Base-by-base conservation (phyloP, 1,139 yeast species). In the Kodamaea ohmeri region DNA sequence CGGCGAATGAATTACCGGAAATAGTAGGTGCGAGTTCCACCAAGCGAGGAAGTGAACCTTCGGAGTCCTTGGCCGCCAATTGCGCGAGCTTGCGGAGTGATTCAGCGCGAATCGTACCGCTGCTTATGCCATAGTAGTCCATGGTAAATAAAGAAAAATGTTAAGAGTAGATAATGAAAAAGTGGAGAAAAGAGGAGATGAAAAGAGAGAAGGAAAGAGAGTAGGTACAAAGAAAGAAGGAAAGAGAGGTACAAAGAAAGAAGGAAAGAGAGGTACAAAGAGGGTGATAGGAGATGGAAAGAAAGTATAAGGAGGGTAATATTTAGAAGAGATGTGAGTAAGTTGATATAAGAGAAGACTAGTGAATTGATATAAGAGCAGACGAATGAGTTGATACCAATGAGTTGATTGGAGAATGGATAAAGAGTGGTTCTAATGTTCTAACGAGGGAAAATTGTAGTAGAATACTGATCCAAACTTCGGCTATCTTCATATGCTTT, bases 71-170 rank as follows among this genome's bases (percentile, higher is more conserved):
- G 18, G 65, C 65, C 8, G 76, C 61, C 16, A 66, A 52, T 26
- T 51, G 40, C 19, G 60, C 60, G 32, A 56, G 46, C 35, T 73
- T 76, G 41, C 69, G 68, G 44, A 83, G 70, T 6, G 92, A 89
- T 35, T 67, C 74, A 9, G 77, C 76, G 41, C 92, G 71, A 19
- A 84, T 67, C n/a, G 64, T 50, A 26, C 70, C 71, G 21, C 73
- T 53, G 24, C 61, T 48, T 26, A 69, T 55, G 8, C 74, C 75
- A 34, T 49, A 52, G 43, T 44, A 69, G 47, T 68, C 75, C 76
- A 70, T 69, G 26, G 8, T 19, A 26, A 13, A 14, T 15, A 17
- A 28, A 17, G 16, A 17, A n/a, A 25, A 30, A 19, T 16, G 22
- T 20, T 6, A 20, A 20, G 6, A 25, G 9, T 25, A 25, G 9